Percentiles rank a stretch among this genome's conserved stretches.
These are phyloP conservation scores for Suhomyces kilbournensis DNA, from an alignment of 805 yeast species.

Conservation along the genomic window DNA sequence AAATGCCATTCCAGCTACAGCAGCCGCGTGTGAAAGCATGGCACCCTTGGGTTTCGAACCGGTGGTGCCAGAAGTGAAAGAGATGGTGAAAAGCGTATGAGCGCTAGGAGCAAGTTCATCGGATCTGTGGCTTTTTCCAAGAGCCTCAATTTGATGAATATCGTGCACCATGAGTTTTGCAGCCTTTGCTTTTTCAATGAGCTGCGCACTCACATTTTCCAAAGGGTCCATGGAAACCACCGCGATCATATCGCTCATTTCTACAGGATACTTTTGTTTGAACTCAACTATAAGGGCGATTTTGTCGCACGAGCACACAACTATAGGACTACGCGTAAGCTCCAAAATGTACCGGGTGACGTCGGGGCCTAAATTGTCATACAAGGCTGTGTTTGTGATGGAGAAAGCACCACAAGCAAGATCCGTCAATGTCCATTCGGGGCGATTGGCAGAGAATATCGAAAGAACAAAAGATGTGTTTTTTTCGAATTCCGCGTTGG, in stretches of 20 bases:
- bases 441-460: slow-evolving; percentile 19
- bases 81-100: slow-evolving; percentile 51
- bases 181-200: slow-evolving; percentile 20
- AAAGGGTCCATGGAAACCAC: slow-evolving; percentile 29
- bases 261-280: slow-evolving; percentile 12
- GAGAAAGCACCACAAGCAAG: slow-evolving; percentile 16
- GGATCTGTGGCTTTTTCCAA: slow-evolving; percentile 29
- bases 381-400: slow-evolving; percentile 18
- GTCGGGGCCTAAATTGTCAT: slow-evolving; percentile 18
- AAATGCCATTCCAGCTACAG: slow-evolving; percentile 43
- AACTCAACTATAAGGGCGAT: slow-evolving; percentile 11
- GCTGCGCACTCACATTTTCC: background rate
- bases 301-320: slow-evolving; percentile 17
- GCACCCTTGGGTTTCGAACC: slow-evolving; percentile 71
- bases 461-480: slow-evolving; percentile 15
- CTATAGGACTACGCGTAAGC: slow-evolving; percentile 15
- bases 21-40: slow-evolving; percentile 49
- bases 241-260: slow-evolving; percentile 17
- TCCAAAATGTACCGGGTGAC: slow-evolving; percentile 20
- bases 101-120: slow-evolving; percentile 46
- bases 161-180: slow-evolving; percentile 27
- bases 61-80: slow-evolving; percentile 75
- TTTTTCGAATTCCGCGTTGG: slow-evolving; percentile 6
- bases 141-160: slow-evolving; percentile 29
- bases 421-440: slow-evolving; percentile 16